These are phyloP conservation scores for Rhizoclosmatium globosum DNA, from an alignment of 192 early-diverging fungal genomes.

Conservation along the genomic window DNA sequence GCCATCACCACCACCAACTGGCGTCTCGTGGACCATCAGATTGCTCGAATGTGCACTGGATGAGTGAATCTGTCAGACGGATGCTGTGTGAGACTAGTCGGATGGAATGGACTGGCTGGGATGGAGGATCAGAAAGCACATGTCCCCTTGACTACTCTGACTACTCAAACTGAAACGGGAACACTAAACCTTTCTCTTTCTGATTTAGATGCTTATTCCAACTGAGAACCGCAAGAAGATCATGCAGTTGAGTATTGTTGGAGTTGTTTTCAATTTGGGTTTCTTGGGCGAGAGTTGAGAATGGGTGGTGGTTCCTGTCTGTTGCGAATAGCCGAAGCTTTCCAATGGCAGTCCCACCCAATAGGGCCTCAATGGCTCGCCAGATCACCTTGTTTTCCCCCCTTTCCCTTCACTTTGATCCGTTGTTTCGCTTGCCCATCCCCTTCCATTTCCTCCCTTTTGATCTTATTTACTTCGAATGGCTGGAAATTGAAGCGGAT, in stretches of 20 bases:
- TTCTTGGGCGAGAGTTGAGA: conserved; percentile 35
- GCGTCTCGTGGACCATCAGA: too few species aligned
- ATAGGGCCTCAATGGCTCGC: conserved; percentile 18
- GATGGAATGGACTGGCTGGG: too few species aligned
- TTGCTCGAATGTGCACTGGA: too few species aligned
- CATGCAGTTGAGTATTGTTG: conserved; percentile 73
- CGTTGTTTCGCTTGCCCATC: neutral
- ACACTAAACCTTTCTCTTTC: neutral
- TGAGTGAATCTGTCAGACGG: too few species aligned
- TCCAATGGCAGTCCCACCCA: conserved; percentile 9
- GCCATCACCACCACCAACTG: too few species aligned
- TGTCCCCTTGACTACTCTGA: too few species aligned
- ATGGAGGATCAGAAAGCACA: too few species aligned
- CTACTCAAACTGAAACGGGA: too few species aligned
- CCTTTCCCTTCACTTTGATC: neutral
- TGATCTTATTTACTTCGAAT: neutral
- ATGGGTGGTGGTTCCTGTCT: conserved; percentile 8
- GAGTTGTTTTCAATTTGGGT: conserved; percentile 1
- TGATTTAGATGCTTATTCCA: conserved; percentile 92
- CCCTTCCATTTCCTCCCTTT: conserved; percentile 2
- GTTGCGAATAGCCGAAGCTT: neutral
- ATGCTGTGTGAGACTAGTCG: too few species aligned
- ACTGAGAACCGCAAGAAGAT: conserved; percentile 96
- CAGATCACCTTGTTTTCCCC: neutral
- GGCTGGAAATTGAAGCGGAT: too few species aligned